These are phyloP conservation scores for Helminthosporium solani DNA, from an alignment of 2,329 filamentous ascomycete species.

Conservation along the genomic window DNA sequence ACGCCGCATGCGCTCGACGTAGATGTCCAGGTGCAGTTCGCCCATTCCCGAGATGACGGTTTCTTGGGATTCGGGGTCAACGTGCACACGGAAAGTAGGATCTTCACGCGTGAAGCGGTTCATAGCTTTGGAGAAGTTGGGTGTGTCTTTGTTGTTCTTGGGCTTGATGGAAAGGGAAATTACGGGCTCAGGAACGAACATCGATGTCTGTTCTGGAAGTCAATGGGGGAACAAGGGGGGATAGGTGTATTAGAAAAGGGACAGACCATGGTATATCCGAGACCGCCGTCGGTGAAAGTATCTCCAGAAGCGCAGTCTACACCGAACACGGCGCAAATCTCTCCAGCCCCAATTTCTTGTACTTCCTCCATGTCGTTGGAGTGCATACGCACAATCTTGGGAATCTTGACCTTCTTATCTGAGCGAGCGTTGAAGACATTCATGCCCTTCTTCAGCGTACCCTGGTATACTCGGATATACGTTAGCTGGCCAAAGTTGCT, in stretches of 20 bases:
- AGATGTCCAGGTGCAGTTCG: constrained; percentile 94
- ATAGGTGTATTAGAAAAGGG: not conserved
- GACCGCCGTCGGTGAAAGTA: constrained; percentile 90
- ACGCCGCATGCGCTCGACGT: constrained; percentile 92
- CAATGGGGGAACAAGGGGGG: constrained; percentile 5
- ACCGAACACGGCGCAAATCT: constrained; percentile 98
- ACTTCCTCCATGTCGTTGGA: constrained; percentile 99
- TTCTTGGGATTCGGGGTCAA: constrained; percentile 89
- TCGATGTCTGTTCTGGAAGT: constrained; percentile 62
- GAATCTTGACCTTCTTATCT: constrained; percentile 94
- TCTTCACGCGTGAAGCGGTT: constrained; percentile 98
- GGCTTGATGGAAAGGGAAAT: constrained; percentile 97
- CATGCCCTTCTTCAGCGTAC: constrained; percentile 80
- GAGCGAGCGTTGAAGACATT: constrained; percentile 92
- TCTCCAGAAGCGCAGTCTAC: constrained; percentile 97
- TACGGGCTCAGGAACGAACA: constrained; percentile 97
- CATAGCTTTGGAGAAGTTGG: constrained; percentile 98
- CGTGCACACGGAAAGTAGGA: constrained; percentile 92
- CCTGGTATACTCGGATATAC: constrained; percentile 98
- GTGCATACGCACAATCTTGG: constrained; percentile 98
- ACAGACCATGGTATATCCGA: constrained; percentile 81
- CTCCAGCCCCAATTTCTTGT: constrained; percentile 85
- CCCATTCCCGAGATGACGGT: constrained; percentile 99
- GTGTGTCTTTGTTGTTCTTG: constrained; percentile 85
- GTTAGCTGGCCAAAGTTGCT: constrained; percentile 98